These are phyloP conservation scores for Cladosporium phlei DNA, from an alignment of 2,329 filamentous ascomycete genomes.

Conservation along the genomic window DNA sequence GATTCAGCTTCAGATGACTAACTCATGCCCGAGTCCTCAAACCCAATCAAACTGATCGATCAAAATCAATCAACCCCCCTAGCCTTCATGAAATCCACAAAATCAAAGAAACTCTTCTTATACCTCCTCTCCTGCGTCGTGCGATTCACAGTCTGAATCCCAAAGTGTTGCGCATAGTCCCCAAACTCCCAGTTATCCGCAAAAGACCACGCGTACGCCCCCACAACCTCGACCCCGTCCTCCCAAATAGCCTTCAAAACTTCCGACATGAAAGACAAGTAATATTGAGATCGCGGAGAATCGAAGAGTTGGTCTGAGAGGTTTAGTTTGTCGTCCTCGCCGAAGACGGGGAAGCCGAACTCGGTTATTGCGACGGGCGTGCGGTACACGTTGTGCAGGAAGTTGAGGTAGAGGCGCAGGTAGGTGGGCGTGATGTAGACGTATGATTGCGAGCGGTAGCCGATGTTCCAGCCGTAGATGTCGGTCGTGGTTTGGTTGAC, in stretches of 20 bases:
- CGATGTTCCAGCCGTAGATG: slow-evolving; percentile 30
- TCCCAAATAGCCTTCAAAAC: slow-evolving; percentile 28
- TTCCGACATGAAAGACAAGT: slow-evolving; percentile 43
- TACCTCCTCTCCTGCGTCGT: slow-evolving; percentile 34
- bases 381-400: slow-evolving; percentile 57
- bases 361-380: slow-evolving; percentile 36
- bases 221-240: slow-evolving; percentile 31
- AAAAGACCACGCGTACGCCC: slow-evolving; percentile 31
- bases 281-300: slow-evolving; percentile 51
- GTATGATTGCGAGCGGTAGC: slow-evolving; percentile 51
- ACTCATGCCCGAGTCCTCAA: too few species aligned
- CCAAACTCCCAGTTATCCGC: slow-evolving; percentile 45
- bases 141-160: slow-evolving; percentile 47
- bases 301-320: slow-evolving; percentile 52
- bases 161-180: slow-evolving; percentile 47
- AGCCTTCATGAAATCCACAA: slow-evolving; percentile 25
- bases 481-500: slow-evolving; percentile 30
- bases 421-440: slow-evolving; percentile 57
- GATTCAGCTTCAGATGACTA: too few species aligned
- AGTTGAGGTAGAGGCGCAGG: slow-evolving; percentile 52
- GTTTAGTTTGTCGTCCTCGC: slow-evolving; percentile 39
- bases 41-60: too few species aligned
- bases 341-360: slow-evolving; percentile 40
- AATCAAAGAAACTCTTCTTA: slow-evolving; percentile 35
- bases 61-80: slow-evolving; percentile 8